A percentile compares a stretch with the other conserved stretches of the same genome.
Evolutionary conservation across 2,329 filamentous ascomycete species (phyloP).

Genomic region (Fulvia fulva): DNA sequence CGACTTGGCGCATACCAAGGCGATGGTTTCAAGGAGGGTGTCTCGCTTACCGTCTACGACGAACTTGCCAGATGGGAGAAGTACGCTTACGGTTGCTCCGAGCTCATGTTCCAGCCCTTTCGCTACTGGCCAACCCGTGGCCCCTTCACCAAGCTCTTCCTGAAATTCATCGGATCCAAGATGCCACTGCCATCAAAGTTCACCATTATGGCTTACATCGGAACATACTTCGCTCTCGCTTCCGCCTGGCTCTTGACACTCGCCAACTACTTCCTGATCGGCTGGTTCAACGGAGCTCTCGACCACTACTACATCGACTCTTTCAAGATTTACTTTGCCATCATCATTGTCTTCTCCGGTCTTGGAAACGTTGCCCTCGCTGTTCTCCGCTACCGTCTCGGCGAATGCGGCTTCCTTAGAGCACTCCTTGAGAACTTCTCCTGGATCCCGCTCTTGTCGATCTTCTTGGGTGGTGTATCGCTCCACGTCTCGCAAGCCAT

Average conservation of each 20-base stretch:
- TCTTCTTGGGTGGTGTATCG: constrained; percentile 41
- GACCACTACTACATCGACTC: constrained; percentile 78
- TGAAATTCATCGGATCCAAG: constrained; percentile 66
- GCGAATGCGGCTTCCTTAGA: constrained; percentile 57
- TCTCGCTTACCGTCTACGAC: constrained; percentile 79
- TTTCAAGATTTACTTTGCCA: constrained; percentile 76
- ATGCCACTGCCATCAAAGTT: constrained; percentile 73
- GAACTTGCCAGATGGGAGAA: constrained; percentile 84
- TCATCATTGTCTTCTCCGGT: constrained; percentile 73
- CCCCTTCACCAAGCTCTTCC: constrained; percentile 76
- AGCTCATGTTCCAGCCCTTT: constrained; percentile 75
- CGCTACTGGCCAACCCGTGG: constrained; percentile 68
- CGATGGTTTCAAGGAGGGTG: constrained; percentile 77
- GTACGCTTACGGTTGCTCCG: constrained; percentile 79
- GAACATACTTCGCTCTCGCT: constrained; percentile 75
- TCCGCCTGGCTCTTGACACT: constrained; percentile 71
- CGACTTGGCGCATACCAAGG: constrained; percentile 69
- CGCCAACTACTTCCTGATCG: constrained; percentile 70
- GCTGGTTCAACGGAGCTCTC: constrained; percentile 72
- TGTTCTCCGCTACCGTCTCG: constrained; percentile 67
- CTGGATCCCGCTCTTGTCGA: constrained; percentile 54
- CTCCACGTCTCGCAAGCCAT: constrained; percentile 40
- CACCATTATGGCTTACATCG: constrained; percentile 72
- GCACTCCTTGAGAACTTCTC: constrained; percentile 55
- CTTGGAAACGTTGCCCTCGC: constrained; percentile 70